These are phyloP conservation scores for Chalciporus chontae DNA, from an alignment of 768 basidiomycete genomes.

Conservation along the genomic window DNA sequence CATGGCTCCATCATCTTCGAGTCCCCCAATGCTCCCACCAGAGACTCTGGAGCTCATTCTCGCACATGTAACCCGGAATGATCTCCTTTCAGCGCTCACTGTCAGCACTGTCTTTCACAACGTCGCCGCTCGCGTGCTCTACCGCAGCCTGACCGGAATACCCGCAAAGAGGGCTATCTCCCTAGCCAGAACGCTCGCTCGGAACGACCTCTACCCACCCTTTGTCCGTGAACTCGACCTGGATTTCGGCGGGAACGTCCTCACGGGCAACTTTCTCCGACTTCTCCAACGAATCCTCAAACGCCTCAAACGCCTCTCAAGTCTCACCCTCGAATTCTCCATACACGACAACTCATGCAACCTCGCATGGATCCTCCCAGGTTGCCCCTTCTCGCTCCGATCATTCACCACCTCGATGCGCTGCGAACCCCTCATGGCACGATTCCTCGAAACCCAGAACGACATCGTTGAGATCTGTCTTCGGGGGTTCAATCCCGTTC, in stretches of 20 bases:
- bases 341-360: slow-evolving; percentile 27
- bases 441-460: slow-evolving; percentile 50
- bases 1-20: background rate
- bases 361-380: slow-evolving; percentile 48
- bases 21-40: slow-evolving; percentile 27
- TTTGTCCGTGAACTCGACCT: slow-evolving; percentile 48
- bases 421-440: slow-evolving; percentile 45
- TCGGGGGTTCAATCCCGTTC: slow-evolving; percentile 45
- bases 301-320: slow-evolving; percentile 35
- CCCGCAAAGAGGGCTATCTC: slow-evolving; percentile 28
- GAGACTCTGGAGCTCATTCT: slow-evolving; percentile 37
- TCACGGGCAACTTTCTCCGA: slow-evolving; percentile 47
- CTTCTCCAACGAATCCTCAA: slow-evolving; percentile 46
- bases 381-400: slow-evolving; percentile 42
- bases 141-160: slow-evolving; percentile 36
- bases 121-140: slow-evolving; percentile 32
- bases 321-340: slow-evolving; percentile 51
- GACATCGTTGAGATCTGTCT: slow-evolving; percentile 51
- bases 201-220: slow-evolving; percentile 33
- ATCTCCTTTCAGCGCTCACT: slow-evolving; percentile 25
- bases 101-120: slow-evolving; percentile 26
- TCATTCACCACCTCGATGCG: slow-evolving; percentile 54
- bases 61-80: slow-evolving; percentile 20
- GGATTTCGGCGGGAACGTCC: slow-evolving; percentile 34
- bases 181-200: slow-evolving; percentile 41